Evolutionary conservation across 371 early-diverging fungal genomes (phyloP).

Genomic region (Furculomyces boomerangus): DNA sequence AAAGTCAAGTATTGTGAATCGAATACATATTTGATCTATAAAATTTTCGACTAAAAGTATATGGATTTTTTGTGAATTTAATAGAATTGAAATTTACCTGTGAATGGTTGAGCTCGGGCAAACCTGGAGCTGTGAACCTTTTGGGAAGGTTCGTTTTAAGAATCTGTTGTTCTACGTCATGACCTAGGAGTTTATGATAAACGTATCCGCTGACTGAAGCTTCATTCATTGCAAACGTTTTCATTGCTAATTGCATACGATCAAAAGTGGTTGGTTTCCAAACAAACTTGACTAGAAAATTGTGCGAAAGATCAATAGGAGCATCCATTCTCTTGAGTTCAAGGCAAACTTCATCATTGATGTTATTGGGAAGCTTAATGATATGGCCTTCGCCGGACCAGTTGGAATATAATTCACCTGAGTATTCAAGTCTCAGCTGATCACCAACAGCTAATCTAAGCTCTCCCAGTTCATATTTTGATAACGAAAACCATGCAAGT

Average conservation of each 20-base stretch:
- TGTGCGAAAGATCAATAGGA: conserved; percentile 50
- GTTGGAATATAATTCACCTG: conserved; percentile 59
- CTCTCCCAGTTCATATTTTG: conserved; percentile 83
- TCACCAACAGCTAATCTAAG: conserved; percentile 90
- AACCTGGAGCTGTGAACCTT: conserved; percentile 71
- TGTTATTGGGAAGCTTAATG: conserved; percentile 84
- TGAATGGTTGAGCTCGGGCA: conserved; percentile 94
- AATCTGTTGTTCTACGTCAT: conserved; percentile 70
- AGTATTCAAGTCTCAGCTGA: conserved; percentile 75
- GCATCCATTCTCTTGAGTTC: conserved; percentile 54
- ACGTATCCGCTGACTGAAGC: conserved; percentile 86
- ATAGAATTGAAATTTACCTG: too few species aligned
- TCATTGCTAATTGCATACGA: conserved; percentile 89
- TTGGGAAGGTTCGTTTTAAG: conserved; percentile 60
- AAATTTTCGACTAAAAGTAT: too few species aligned
- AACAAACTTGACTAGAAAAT: conserved; percentile 95
- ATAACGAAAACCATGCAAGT: conserved; percentile 84
- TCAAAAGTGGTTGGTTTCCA: conserved; percentile 97
- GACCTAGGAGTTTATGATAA: conserved; percentile 82
- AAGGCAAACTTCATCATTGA: conserved; percentile 83
- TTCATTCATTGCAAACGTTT: conserved; percentile 87
- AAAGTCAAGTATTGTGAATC: too few species aligned
- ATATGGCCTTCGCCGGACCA: conserved; percentile 89
- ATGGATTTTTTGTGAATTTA: too few species aligned
- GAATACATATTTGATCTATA: too few species aligned